phyloP scores from a whole-genome alignment of 2,329 filamentous ascomycete species.

The Sporothrix protearum region DNA sequence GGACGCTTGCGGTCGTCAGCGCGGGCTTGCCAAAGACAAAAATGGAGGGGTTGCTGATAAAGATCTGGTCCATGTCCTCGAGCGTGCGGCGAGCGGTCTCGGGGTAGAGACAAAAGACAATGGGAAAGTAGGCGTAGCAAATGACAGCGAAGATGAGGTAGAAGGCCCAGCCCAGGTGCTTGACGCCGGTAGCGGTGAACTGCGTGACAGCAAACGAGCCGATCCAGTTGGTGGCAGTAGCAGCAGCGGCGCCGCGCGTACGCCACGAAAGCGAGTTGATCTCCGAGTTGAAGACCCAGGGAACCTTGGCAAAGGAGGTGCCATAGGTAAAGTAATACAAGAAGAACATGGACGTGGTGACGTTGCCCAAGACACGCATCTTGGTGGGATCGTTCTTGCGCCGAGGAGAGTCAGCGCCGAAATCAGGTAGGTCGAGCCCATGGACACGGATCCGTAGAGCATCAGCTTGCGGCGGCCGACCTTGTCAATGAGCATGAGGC shows the following conservation, averaged over 20 bases:
- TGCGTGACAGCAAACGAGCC: constrained; percentile 43
- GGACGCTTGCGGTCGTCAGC: constrained; percentile 39
- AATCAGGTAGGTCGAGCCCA: constrained; percentile 34
- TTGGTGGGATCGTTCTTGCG: constrained; percentile 30
- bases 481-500: constrained; percentile 40
- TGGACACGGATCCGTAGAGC: constrained; percentile 37
- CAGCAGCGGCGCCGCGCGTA: constrained; percentile 42
- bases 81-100: constrained; percentile 47
- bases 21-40: constrained; percentile 37
- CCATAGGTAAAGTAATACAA: constrained; percentile 44
- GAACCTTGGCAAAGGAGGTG: constrained; percentile 39
- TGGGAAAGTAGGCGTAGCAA: constrained; percentile 47
- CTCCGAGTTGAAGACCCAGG: constrained; percentile 44
- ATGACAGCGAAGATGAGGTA: constrained; percentile 41
- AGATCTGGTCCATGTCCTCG: constrained; percentile 49
- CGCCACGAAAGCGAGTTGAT: constrained; percentile 43
- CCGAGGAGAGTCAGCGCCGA: constrained; percentile 37
- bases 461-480: constrained; percentile 44
- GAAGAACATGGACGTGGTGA: constrained; percentile 43
- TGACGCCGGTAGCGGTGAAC: constrained; percentile 43
- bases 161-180: constrained; percentile 42
- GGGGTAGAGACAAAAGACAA: constrained; percentile 49
- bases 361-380: constrained; percentile 34
- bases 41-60: constrained; percentile 34
- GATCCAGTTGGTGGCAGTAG: constrained; percentile 46